phyloP scores from a whole-genome alignment of 257 asterid species.

The Solanum bulbocastanum region DNA sequence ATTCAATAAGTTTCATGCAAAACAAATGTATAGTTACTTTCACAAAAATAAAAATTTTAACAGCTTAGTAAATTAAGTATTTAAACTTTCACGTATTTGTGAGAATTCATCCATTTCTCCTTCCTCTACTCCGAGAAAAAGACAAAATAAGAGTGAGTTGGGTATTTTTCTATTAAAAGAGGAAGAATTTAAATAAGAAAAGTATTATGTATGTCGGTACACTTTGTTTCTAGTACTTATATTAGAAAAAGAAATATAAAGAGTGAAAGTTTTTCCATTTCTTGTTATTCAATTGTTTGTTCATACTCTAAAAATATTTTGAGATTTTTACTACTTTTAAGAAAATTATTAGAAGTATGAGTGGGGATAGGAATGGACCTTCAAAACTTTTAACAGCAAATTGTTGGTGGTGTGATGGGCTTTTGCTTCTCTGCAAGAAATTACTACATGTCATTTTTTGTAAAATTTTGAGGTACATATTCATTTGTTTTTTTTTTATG shows the following conservation, averaged over 20 bases:
- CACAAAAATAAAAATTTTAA: too few relatives aligned
- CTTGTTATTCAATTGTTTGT: not conserved
- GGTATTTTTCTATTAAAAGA: not conserved
- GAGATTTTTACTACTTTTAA: not conserved
- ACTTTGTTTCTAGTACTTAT: not conserved
- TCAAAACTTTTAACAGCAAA: not conserved
- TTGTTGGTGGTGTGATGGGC: not conserved
- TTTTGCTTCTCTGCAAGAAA: not conserved
- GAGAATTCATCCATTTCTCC: not conserved
- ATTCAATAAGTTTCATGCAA: not conserved
- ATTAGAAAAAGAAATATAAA: not conserved
- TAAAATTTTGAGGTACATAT: not conserved
- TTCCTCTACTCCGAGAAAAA: not conserved
- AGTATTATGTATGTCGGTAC: not conserved
- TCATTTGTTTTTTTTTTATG: not conserved
- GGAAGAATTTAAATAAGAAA: not conserved
- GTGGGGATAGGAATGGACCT: not conserved
- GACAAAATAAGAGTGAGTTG: not conserved
- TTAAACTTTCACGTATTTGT: not conserved
- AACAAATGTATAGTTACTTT: too few relatives aligned
- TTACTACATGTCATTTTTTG: not conserved
- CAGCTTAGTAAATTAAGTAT: accelerated
- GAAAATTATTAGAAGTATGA: not conserved
- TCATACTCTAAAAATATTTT: not conserved
- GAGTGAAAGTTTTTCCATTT: not conserved